Conservation (phyloP, 805 yeast species). For the Kodamaea fukazawae region DNA sequence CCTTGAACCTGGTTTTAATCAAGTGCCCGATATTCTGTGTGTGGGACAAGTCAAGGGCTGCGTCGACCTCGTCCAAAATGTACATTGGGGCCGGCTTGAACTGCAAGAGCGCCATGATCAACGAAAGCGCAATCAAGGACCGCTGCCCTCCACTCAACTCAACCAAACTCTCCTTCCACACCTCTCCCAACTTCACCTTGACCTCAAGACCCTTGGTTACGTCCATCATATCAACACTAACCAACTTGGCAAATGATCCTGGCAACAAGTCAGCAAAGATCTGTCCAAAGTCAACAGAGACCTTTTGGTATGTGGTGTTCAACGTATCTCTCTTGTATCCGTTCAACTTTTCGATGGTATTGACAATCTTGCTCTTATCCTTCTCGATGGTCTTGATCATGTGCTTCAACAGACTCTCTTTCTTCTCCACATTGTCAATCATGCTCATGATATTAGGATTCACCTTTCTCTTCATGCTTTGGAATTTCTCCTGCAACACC, state of each 20-base stretch:
- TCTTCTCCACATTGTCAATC: conserved; percentile 89
- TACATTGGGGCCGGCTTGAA: conserved; percentile 99
- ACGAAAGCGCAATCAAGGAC: conserved; percentile 86
- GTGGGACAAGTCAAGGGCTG: conserved; percentile 94
- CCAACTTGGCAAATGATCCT: conserved; percentile 84
- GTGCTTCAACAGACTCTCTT: conserved; percentile 68
- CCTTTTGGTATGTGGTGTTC: conserved; percentile 81
- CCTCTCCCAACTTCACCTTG: conserved; percentile 81
- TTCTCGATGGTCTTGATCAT: conserved; percentile 86
- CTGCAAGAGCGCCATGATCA: conserved; percentile 87
- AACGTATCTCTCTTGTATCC: conserved; percentile 82
- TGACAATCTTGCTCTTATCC: conserved; percentile 86
- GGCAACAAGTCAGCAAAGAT: conserved; percentile 88
- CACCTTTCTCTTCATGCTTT: conserved; percentile 74
- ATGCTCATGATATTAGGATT: conserved; percentile 84
- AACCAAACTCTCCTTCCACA: conserved; percentile 94
- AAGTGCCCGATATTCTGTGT: conserved; percentile 97
- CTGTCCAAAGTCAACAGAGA: conserved; percentile 83
- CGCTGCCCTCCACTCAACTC: conserved; percentile 97
- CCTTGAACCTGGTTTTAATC: conserved; percentile 91
- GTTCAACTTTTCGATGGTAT: conserved; percentile 78
- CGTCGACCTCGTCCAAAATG: conserved; percentile 96
- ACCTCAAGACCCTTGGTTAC: conserved; percentile 90
- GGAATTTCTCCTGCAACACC: conserved; percentile 56
- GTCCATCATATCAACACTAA: conserved; percentile 74